These are phyloP conservation scores for Seiridium cupressi DNA, from an alignment of 2,329 filamentous ascomycete species.

Conservation along the genomic window DNA sequence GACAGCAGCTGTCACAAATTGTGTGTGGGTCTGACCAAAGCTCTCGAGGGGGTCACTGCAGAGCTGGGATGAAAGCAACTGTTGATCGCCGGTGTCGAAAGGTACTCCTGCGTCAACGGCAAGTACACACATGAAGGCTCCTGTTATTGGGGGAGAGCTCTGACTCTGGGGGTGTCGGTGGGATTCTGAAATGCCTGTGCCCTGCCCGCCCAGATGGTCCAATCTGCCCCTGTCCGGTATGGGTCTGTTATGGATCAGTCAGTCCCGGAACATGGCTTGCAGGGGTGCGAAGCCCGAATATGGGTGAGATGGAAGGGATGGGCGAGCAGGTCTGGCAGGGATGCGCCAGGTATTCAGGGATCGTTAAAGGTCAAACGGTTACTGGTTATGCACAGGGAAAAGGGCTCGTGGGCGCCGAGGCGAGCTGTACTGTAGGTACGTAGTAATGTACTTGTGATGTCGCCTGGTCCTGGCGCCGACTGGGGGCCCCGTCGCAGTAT, in stretches of 20 bases:
- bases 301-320: slow-evolving; percentile 29
- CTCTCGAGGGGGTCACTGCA: slow-evolving; percentile 25
- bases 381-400: slow-evolving; percentile 19
- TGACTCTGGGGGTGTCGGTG: slow-evolving; percentile 38
- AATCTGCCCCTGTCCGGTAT: slow-evolving; percentile 21
- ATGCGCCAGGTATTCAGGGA: slow-evolving; percentile 22
- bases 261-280: slow-evolving; percentile 10
- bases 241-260: slow-evolving; percentile 8
- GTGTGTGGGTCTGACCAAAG: slow-evolving; percentile 43
- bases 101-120: slow-evolving; percentile 31
- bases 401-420: not conserved
- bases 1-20: slow-evolving; percentile 54
- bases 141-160: slow-evolving; percentile 34
- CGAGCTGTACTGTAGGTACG: not conserved
- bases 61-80: slow-evolving; percentile 39
- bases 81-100: slow-evolving; percentile 32
- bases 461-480: not conserved
- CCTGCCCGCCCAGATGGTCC: slow-evolving; percentile 23
- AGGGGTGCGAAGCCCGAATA: slow-evolving; percentile 16
- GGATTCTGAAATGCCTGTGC: slow-evolving; percentile 19
- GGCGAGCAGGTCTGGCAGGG: slow-evolving; percentile 28
- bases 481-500: not conserved
- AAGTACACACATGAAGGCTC: slow-evolving; percentile 38
- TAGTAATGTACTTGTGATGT: not conserved
- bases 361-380: slow-evolving; percentile 38